Evolutionary conservation across 768 basidiomycete genomes (phyloP), one percentile per base, ranked within the genome.

Genomic region (Termitomyces sp.): DNA sequence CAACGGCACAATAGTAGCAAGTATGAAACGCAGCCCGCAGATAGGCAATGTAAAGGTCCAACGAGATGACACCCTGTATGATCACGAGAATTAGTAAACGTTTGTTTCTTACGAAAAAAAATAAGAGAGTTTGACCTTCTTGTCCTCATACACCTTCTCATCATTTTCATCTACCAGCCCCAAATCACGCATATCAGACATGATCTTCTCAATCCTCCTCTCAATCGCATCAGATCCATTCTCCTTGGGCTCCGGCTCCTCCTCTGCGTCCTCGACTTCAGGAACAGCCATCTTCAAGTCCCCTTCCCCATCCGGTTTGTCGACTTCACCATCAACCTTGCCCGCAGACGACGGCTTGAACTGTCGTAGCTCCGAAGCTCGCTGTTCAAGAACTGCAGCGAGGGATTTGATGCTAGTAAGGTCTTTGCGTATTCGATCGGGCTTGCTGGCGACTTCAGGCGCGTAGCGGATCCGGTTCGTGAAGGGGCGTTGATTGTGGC

Each of bases 1-100:
- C 84, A 70, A 93, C 87, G 67, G 89, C 88, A 81, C 97, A 99
- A 77, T 99, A 99, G 77, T 96, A 99, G 84, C 97, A 97, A 69
- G 92, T 87, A 82, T 93, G 83, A 75, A 89, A 95, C 56, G 91
- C 95, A 71, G 86, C 82, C 66, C 97, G 92, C 69, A 99, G 78
- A 76, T 97, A 98, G 54, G 89, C 88, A 72, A 98, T 79, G 74
- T 94, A 94, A 72, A 96, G 78, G 77, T 99, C 97, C 73, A 98
- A 82, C 67, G 90, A 83, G 67, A 95, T 77, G 68, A 84, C 82
- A 66, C 85, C 85, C 91, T 94, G 70, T 9, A 43, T 43, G 8
- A 6, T 40, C 67, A 60, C 35, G 55, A 67, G 50, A 43, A 57
- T 54, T 13, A 55, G 53, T 56, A n/a, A 14, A 23, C 6, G 26